Evolutionary conservation across 352 stramenopile genomes (phyloP), one percentile per base, ranked within the genome.

Genomic region (Plasmopara halstedii): DNA sequence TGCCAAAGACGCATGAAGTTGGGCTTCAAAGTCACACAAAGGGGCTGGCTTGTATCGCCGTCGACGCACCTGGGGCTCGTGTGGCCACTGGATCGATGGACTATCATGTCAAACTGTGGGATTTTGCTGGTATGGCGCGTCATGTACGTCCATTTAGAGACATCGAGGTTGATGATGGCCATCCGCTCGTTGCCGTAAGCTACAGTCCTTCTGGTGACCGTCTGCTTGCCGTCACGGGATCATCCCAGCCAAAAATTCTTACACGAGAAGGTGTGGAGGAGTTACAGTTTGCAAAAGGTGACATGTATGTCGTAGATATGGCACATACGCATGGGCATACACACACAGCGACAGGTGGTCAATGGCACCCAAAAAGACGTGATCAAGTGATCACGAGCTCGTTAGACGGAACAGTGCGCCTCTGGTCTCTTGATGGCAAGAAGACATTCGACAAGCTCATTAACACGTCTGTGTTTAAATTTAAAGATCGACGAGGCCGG

Each of bases 301-400:
- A 93, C 50, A 90, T 90, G 78, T 93, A 93, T 53, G 71, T 91
- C 15, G 66, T 89, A 23, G 82, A 93, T 47, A 93, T 93, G 82
- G 72, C 66, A 0, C 70, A 90, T 44, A 93, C 82, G 9, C 83
- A 83, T 21, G 82, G 82, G 6, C 82, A 93, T 55, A 93, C 82
- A 26, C 76, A 90, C 60, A 58, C 72, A 1, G 61, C 81, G 22
- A 90, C 82, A 7, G 65, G 73, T 15, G 82, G 76, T 10, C 48
- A 61, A 50, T 93, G 79, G 79, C 75, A 90, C 39, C 82, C 82
- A 17, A 65, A 61, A 26, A 33, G 67, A 8, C 73, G 77, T 2
- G 71, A 93, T 29, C 60, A 83, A 51, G 79, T 91, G 69, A 83
- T 87, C 43, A 86, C 78, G 41, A 89, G 75, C 25, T 88, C 78